phyloP scores from a whole-genome alignment of 148 eudicot species.

The Vaccinium myrtillus region DNA sequence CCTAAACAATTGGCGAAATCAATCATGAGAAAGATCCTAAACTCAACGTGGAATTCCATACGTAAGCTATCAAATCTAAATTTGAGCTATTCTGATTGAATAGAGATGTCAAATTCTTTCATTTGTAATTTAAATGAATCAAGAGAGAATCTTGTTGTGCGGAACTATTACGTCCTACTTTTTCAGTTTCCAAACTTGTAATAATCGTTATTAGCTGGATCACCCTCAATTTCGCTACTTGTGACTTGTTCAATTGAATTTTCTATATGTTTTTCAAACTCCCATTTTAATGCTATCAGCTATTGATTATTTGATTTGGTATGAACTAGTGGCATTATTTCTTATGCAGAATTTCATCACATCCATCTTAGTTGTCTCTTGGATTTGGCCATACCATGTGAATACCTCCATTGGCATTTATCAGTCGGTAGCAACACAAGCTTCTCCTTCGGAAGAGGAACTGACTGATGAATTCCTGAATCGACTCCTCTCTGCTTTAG shows the following conservation, averaged over 20 bases:
- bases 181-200: not conserved
- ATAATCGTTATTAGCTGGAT: not conserved
- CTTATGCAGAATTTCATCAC: conserved; percentile 44
- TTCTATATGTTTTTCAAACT: not conserved
- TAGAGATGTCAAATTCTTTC: not conserved
- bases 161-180: not conserved
- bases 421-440: conserved; percentile 41
- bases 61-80: not conserved
- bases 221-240: not conserved
- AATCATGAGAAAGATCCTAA: not conserved
- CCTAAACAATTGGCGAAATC: not conserved
- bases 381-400: conserved; percentile 33
- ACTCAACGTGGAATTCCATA: not conserved
- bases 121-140: not conserved
- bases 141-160: not conserved
- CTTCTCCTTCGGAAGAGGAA: conserved; percentile 39
- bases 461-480: conserved; percentile 39
- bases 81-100: not conserved
- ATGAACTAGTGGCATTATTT: conserved; percentile 25
- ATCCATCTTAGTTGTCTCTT: conserved; percentile 36
- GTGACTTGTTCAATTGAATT: not conserved
- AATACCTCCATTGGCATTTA: conserved; percentile 27
- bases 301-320: not conserved
- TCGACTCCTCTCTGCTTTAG: conserved; percentile 39
- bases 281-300: not conserved